These are phyloP conservation scores for Aspergillus candidus DNA, from an alignment of 2,329 filamentous ascomycete genomes.

Conservation along the genomic window DNA sequence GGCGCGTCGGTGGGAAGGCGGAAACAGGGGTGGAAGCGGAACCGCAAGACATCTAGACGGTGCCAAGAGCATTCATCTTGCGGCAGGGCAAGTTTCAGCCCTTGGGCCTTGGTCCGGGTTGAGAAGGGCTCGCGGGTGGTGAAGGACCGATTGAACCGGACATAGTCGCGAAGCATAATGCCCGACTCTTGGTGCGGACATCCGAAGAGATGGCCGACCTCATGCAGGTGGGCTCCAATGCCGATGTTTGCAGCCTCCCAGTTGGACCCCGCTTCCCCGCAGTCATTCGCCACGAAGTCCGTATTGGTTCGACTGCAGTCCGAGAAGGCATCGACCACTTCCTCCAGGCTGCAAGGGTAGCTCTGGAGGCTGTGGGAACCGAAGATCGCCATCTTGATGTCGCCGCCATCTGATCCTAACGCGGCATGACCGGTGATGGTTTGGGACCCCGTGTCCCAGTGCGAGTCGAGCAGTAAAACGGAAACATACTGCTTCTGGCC, in stretches of 20 bases:
- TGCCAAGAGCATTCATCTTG: constrained; percentile 90
- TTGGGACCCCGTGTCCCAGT: constrained; percentile 71
- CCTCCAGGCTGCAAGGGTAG: constrained; percentile 82
- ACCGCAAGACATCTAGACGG: constrained; percentile 78
- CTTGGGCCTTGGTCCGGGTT: constrained; percentile 77
- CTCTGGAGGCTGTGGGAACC: constrained; percentile 88
- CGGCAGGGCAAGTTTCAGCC: constrained; percentile 62
- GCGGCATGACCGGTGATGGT: constrained; percentile 76
- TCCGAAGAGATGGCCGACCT: constrained; percentile 83
- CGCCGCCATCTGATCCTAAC: constrained; percentile 66
- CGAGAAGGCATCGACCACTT: constrained; percentile 79
- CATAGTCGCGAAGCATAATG: constrained; percentile 88
- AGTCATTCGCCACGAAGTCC: constrained; percentile 74
- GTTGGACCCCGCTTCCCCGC: constrained; percentile 76
- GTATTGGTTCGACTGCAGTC: constrained; percentile 88
- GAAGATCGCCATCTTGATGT: constrained; percentile 78
- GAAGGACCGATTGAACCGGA: constrained; percentile 77
- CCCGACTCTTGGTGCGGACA: constrained; percentile 84
- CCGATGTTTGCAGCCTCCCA: constrained; percentile 96
- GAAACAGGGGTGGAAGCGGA: constrained; percentile 87
- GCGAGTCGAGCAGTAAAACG: constrained; percentile 76
- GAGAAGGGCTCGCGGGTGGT: constrained; percentile 75
- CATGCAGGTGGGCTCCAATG: constrained; percentile 87
- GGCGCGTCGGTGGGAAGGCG: constrained; percentile 68
- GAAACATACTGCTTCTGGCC: constrained; percentile 87